phyloP scores from a whole-genome alignment of 352 stramenopile genomes.

The Globisporangium cystogenes region DNA sequence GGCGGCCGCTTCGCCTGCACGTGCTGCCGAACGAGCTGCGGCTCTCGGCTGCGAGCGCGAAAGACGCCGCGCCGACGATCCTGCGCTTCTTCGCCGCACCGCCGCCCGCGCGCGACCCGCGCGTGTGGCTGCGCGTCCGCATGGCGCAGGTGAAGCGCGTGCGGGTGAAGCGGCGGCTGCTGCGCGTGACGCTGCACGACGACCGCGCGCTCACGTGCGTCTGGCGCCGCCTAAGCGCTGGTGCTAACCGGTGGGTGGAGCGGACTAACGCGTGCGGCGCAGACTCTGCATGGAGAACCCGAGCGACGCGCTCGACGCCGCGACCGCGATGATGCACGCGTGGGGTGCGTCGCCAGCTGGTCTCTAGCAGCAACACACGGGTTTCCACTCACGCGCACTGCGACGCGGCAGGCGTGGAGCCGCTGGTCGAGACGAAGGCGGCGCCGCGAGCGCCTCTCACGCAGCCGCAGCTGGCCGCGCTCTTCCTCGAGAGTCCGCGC shows the following conservation, averaged over 20 bases:
- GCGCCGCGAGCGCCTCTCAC: conserved; percentile 2
- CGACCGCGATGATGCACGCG: conserved; percentile 32
- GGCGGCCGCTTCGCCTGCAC: conserved; percentile 18
- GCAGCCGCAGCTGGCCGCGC: conserved; percentile 19
- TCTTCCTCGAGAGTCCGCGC: conserved; percentile 22
- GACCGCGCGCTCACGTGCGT: conserved; percentile 26
- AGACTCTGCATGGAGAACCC: conserved; percentile 25
- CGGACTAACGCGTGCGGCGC: not conserved
- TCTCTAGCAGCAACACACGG: not conserved
- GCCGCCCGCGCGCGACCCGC: not conserved
- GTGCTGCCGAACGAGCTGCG: conserved; percentile 16
- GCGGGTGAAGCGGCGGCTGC: conserved; percentile 25
- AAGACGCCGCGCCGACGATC: conserved; percentile 3
- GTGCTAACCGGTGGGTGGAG: not conserved
- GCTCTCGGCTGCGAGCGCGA: conserved; percentile 7
- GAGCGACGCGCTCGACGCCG: conserved; percentile 21
- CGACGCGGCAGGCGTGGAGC: conserved; percentile 28
- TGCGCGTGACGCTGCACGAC: conserved; percentile 17
- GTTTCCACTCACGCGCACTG: too few species aligned
- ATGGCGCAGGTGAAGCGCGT: conserved; percentile 19
- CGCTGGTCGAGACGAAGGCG: conserved; percentile 24
- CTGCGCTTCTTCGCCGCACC: conserved; percentile 3
- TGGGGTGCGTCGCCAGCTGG: conserved; percentile 25
- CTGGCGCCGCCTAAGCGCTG: not conserved
- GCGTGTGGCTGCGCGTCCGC: conserved; percentile 3